Evolutionary conservation across 2,329 filamentous ascomycete genomes (phyloP).

Genomic region (Gremmenia infestans): DNA sequence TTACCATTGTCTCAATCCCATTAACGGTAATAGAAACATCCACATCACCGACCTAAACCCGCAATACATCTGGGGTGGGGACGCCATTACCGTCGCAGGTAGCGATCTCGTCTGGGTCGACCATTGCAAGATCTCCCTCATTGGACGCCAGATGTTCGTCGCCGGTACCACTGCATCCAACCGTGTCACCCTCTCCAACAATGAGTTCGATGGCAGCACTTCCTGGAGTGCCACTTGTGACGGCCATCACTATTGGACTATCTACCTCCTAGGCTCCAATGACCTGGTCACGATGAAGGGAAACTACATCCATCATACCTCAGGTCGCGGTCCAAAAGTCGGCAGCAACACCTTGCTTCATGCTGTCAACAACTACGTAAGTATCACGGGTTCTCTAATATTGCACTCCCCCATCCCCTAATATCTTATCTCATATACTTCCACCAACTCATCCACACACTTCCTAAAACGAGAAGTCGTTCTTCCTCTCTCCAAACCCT

Average conservation of each 20-base stretch:
- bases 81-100: constrained; percentile 49
- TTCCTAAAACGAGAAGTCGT: too few species aligned
- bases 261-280: constrained; percentile 36
- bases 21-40: constrained; percentile 36
- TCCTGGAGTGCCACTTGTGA: constrained; percentile 41
- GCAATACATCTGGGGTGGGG: constrained; percentile 55
- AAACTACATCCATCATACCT: constrained; percentile 42
- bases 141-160: constrained; percentile 42
- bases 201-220: constrained; percentile 40
- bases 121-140: constrained; percentile 37
- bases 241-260: constrained; percentile 43
- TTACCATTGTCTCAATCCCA: too few species aligned
- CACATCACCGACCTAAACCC: constrained; percentile 52
- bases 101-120: constrained; percentile 37
- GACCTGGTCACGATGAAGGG: constrained; percentile 39
- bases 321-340: constrained; percentile 41
- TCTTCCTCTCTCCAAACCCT: too few species aligned
- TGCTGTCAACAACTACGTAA: constrained; percentile 38
- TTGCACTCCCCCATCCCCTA: too few species aligned
- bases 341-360: constrained; percentile 35
- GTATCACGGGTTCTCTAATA: too few species aligned
- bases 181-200: constrained; percentile 43
- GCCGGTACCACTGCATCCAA: constrained; percentile 32
- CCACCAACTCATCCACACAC: too few species aligned
- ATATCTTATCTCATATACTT: too few species aligned